Base-by-base conservation (phyloP, 495 filamentous ascomycete species). In the Penicillium lagena region DNA sequence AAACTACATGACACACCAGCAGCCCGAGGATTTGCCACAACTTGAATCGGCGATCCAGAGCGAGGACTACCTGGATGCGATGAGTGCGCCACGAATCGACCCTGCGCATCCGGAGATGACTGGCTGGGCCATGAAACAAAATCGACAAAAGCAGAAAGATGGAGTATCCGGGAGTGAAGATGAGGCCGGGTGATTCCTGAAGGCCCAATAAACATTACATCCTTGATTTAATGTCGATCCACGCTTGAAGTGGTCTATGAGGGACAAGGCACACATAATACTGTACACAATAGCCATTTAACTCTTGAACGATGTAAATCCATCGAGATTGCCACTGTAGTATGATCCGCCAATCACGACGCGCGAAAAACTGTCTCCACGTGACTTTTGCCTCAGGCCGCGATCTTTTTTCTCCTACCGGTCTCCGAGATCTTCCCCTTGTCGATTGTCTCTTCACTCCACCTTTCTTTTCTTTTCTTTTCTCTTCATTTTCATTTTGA, bases 1-100 rank as follows among this genome's bases (percentile, higher is more conserved):
- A 17, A 72, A 76, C 40, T 71, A 68, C 42, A 73, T 87, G 52
- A 80, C 83, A 46, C 62, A 85, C 36, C 62, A 76, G 48, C 64
- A 80, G 9, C 52, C 68, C 2, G 68, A 72, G 11, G 60, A 58
- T 9, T 62, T 74, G 4, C 68, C 76, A 10, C 64, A 75, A 37
- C 64, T 86, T 9, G 56, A 72, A 38, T 72, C 77, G 9, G 61
- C 63, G 0, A 77, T 85, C 50, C 68, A 71, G 28, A 68, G 73
- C 47, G 72, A 73, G 40, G 66, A 80, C 35, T 86, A 81, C 60
- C 59, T 86, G 31, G 83, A 86, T 63, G 64, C 64, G 35, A 80
- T 86, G 62, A 84, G 80, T 60, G 76, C 76, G 17, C 80, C 80
- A 4, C 70, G 78, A 40, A 74, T 73, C 44, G 78, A 82, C 45